These are phyloP conservation scores for Ogataea corticis DNA, from an alignment of 805 yeast genomes.

Conservation along the genomic window DNA sequence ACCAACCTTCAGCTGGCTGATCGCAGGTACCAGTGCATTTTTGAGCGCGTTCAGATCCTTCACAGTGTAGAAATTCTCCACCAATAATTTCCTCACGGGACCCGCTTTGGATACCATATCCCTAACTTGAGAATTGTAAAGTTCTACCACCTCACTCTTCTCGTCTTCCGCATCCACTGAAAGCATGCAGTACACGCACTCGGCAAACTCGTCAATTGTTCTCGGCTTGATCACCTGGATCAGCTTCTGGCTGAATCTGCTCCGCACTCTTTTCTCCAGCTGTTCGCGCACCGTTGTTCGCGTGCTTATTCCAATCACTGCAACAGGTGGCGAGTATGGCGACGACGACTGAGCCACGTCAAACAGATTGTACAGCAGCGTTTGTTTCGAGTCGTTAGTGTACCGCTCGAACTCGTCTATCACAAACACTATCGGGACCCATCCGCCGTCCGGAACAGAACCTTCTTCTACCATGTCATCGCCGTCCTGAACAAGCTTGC, in stretches of 20 bases:
- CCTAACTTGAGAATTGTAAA: slow-evolving; percentile 38
- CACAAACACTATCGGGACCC: slow-evolving; percentile 67
- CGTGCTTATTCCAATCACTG: slow-evolving; percentile 79
- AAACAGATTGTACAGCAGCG: slow-evolving; percentile 81
- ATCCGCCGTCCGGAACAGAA: slow-evolving; percentile 22
- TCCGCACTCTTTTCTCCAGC: slow-evolving; percentile 87
- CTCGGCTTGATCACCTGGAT: slow-evolving; percentile 57
- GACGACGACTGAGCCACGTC: slow-evolving; percentile 70
- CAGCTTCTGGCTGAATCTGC: slow-evolving; percentile 82
- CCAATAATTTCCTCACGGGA: slow-evolving; percentile 38
- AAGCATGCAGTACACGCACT: slow-evolving; percentile 38
- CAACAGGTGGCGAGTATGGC: slow-evolving; percentile 56
- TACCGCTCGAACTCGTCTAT: slow-evolving; percentile 86
- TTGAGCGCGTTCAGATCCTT: slow-evolving; percentile 57
- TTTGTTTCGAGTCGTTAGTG: slow-evolving; percentile 72
- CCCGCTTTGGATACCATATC: slow-evolving; percentile 31
- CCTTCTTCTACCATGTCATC: slow-evolving; percentile 8
- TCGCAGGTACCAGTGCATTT: slow-evolving; percentile 43
- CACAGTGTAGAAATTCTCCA: slow-evolving; percentile 54
- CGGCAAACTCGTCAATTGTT: slow-evolving; percentile 50
- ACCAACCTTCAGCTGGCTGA: slow-evolving; percentile 22
- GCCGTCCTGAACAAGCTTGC: slow-evolving; percentile 16
- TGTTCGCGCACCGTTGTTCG: slow-evolving; percentile 75
- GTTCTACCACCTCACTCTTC: slow-evolving; percentile 11
- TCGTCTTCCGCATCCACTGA: slow-evolving; percentile 20